Conservation (phyloP, 345 rosid species). For the Bruguiera gymnorhiza region DNA sequence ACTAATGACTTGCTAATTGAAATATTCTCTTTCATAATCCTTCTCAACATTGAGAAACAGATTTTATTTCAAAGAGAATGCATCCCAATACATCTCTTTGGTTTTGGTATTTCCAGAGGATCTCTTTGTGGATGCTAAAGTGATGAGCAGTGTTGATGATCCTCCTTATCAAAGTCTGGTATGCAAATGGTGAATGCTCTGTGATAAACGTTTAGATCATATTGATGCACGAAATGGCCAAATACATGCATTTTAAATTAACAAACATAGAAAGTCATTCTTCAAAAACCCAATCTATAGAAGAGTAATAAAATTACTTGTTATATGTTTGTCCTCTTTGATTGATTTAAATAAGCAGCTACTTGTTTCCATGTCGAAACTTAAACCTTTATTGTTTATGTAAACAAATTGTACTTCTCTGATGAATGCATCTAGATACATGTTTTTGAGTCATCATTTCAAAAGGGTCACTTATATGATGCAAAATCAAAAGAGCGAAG, state of each 20-base stretch:
- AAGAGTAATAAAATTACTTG: background rate
- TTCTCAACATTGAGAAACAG: too few relatives aligned
- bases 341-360: background rate
- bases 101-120: conserved; percentile 21
- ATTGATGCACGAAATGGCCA: background rate
- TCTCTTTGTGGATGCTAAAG: conserved; percentile 37
- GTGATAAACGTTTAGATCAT: conserved; percentile 6
- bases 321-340: background rate
- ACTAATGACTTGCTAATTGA: too few relatives aligned
- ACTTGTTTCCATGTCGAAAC: background rate
- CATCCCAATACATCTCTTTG: conserved; percentile 33
- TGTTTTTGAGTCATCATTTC: conserved; percentile 64
- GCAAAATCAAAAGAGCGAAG: conserved; percentile 63
- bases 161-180: conserved; percentile 29
- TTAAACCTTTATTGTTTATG: background rate
- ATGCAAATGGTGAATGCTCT: conserved; percentile 29
- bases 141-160: conserved; percentile 30
- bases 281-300: background rate
- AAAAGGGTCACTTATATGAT: conserved; percentile 74
- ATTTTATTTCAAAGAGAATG: background rate
- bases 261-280: background rate
- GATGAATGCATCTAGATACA: conserved; percentile 71
- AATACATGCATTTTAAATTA: background rate
- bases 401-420: background rate
- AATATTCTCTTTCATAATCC: too few relatives aligned